Conservation (phyloP, 192 early-diverging fungal genomes). For the Kickxella alabastrina region DNA sequence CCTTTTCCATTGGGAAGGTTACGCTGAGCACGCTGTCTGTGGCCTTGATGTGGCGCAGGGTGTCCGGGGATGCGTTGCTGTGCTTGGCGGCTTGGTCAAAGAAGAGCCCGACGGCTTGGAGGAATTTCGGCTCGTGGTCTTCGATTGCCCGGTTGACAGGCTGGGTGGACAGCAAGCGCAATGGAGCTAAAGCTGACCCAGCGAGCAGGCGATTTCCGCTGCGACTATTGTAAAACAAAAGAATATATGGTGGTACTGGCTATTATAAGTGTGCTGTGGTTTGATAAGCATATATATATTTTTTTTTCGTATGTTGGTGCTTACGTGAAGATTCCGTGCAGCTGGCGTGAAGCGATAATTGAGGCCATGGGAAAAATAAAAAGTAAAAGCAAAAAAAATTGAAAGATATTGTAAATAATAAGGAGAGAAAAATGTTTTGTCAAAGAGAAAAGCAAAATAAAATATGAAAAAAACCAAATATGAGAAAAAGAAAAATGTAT, state of each 20-base stretch:
- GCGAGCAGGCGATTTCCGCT: constrained; percentile 2
- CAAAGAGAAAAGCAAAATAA: not conserved
- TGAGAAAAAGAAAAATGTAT: constrained; percentile 1
- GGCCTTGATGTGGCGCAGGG: constrained; percentile 65
- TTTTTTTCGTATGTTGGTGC: too few species aligned
- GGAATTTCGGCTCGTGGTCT: constrained; percentile 64
- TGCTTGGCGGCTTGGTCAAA: constrained; percentile 70
- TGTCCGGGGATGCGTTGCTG: constrained; percentile 57
- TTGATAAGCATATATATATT: too few species aligned
- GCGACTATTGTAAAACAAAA: not conserved
- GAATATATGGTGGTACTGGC: not conserved
- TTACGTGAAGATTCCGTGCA: too few species aligned
- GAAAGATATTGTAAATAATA: constrained; percentile 4
- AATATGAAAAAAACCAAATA: not conserved
- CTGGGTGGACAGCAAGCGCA: constrained; percentile 15
- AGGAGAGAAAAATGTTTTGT: not conserved
- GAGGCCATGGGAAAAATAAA: not conserved
- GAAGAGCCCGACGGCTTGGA: constrained; percentile 67
- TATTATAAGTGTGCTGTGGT: too few species aligned
- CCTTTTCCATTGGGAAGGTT: constrained; percentile 72
- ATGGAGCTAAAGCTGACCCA: too few species aligned
- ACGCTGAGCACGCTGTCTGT: constrained; percentile 70
- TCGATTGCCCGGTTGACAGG: constrained; percentile 52
- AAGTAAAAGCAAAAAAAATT: not conserved
- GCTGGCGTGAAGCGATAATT: not conserved